Base-by-base conservation (phyloP, 495 filamentous ascomycete genomes). In the Lentithecium fluviatile region DNA sequence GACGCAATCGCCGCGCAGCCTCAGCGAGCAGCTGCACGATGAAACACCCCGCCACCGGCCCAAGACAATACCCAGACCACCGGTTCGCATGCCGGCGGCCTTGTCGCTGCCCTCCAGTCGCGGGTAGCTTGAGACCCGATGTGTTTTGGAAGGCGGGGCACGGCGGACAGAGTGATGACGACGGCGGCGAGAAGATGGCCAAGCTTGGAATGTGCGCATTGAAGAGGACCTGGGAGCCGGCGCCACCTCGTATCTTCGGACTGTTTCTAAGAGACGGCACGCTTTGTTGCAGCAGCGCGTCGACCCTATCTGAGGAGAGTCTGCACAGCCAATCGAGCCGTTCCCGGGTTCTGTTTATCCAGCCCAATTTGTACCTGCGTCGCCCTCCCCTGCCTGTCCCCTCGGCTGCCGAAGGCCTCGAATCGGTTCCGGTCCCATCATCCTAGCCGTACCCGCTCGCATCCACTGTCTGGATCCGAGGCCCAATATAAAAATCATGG, bases 21-120 rank as follows among this genome's bases (percentile, higher is more conserved):
- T 32, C 29, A 10, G 29, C 29, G 29, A 32, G 29, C 29, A 32
- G 3, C 3, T 32, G 26, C 36, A 34, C 47, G 47, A n/a, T 21
- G 46, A 50, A 49, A 50, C 55, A 20, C 17, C 45, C 42, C 13
- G 40, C 19, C 40, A 20, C 5, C 24, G 8, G 19, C 46, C 55
- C 40, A 46, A 56, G 43, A n/a, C 20, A 11, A 25, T 12, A 10
- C 56, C 56, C 45, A 48, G 45, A 23, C 47, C 37, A 58, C 46
- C 56, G 56, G 56, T 52, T 52, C 47, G 46, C 29, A 43, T 45
- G 20, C 32, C 26, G 36, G 40, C 51, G 46, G 32, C 47, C 49
- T 45, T 60, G 19, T 46, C 36, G 19, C n/a, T n/a, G 32, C 47
- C 32, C 17, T 21, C n/a, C n/a, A n/a, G n/a, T n/a, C n/a, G n/a